These are phyloP conservation scores for Magnaporthiopsis poae DNA, from an alignment of 2,329 filamentous ascomycete species.

Conservation along the genomic window DNA sequence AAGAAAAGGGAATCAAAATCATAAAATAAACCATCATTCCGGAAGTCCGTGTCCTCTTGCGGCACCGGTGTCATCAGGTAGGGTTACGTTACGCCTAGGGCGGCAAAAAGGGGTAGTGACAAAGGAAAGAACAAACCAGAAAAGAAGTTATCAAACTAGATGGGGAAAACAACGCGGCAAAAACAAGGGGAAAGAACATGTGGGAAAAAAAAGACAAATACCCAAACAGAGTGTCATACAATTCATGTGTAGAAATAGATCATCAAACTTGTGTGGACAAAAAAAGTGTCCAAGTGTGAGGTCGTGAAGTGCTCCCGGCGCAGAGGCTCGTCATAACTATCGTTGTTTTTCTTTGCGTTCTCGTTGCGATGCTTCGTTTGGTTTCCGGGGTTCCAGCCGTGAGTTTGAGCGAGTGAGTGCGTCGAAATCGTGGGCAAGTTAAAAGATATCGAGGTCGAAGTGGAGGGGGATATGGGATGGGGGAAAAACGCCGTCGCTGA, in stretches of 20 bases:
- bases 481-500: conserved; percentile 21
- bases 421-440: conserved; percentile 8
- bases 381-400: conserved; percentile 16
- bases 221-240: conserved; percentile 22
- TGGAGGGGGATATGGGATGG: conserved; percentile 1
- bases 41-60: neutral
- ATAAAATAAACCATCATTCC: conserved; percentile 6
- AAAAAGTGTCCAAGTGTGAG: conserved; percentile 9
- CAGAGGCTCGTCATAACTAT: conserved; percentile 7
- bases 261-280: conserved; percentile 13
- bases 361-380: conserved; percentile 22
- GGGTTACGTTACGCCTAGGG: neutral
- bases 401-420: conserved; percentile 12
- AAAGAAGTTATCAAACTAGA: neutral
- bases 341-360: conserved; percentile 7
- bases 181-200: neutral
- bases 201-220: neutral
- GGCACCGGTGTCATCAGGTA: conserved; percentile 3
- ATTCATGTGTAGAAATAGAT: conserved; percentile 25
- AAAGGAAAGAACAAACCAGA: neutral
- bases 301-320: conserved; percentile 17
- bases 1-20: neutral
- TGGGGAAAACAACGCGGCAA: neutral
- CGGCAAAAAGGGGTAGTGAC: neutral
- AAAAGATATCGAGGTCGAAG: conserved; percentile 6